Evolutionary conservation across 139 green algal genomes (phyloP), one percentile per base, ranked within the genome.

Genomic region (Micractinium sp.): DNA sequence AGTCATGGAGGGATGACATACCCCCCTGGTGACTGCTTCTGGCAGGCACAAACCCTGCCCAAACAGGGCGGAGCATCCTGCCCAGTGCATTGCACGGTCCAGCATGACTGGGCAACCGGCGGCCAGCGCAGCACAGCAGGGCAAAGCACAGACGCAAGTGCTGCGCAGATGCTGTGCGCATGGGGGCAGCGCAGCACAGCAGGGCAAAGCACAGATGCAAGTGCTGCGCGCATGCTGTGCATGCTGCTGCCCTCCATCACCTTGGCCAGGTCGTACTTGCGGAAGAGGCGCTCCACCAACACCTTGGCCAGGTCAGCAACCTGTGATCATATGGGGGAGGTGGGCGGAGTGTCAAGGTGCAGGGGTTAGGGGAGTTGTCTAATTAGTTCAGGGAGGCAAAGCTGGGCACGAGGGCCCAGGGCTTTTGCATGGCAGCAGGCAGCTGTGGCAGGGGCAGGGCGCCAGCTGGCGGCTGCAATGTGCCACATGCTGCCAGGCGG

Each of bases 271-370:
- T 80, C 69, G 38, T 88, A 73, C 3, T 39, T 29, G 29, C 63
- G 39, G 67, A 88, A 88, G 36, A 88, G 38, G 16, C 67, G 39
- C 67, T 81, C 67, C 41, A 84, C 76, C 31, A 78, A 27, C 53
- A 86, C 88, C 85, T 94, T 94, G 47, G 66, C 60, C 23, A 90
- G 47, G 60, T 94, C 91, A 56, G 87, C 85, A 31, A 92, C 27
- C 39, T 82, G 36, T 29, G 86, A n/a, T n/a, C n/a, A n/a, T n/a
- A n/a, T n/a, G n/a, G n/a, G n/a, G n/a, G n/a, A n/a, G n/a, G n/a
- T n/a, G n/a, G n/a, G n/a, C n/a, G n/a, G n/a, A n/a, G n/a, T n/a
- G n/a, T n/a, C n/a, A n/a, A n/a, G n/a, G n/a, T n/a, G n/a, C n/a
- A n/a, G n/a, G n/a, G n/a, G n/a, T n/a, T n/a, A n/a, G n/a, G n/a